Evolutionary conservation across 1,284 basidiomycete genomes (phyloP).

Genomic region (Apiotrichum gracile): DNA sequence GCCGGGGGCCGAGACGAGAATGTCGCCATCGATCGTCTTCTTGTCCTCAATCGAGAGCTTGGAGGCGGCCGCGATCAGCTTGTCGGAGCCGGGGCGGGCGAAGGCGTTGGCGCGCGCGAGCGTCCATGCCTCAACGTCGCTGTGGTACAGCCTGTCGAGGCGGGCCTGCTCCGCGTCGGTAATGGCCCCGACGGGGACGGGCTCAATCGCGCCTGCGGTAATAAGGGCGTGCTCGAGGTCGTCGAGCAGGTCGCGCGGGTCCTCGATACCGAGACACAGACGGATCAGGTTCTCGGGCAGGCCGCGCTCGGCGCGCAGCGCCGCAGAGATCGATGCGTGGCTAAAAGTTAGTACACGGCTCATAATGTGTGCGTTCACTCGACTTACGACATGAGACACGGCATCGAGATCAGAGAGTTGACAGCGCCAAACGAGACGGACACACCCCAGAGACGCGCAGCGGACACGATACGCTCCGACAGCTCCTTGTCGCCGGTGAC

Average conservation of each 20-base stretch:
- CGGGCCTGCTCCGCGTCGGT: slow-evolving; percentile 13
- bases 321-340: slow-evolving; percentile 15
- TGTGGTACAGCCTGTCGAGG: slow-evolving; percentile 33
- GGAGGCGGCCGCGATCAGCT: slow-evolving; percentile 31
- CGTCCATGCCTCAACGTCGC: slow-evolving; percentile 37
- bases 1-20: slow-evolving; percentile 86
- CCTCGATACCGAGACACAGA: slow-evolving; percentile 97
- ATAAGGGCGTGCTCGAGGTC: slow-evolving; percentile 91
- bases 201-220: slow-evolving; percentile 76
- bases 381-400: slow-evolving; percentile 96
- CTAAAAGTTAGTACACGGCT: slow-evolving; percentile 1
- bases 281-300: slow-evolving; percentile 92
- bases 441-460: slow-evolving; percentile 92
- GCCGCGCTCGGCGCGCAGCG: slow-evolving; percentile 49
- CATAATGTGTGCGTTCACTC: neutral
- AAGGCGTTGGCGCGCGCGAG: slow-evolving; percentile 43
- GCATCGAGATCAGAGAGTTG: slow-evolving; percentile 98
- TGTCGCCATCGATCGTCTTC: slow-evolving; percentile 48
- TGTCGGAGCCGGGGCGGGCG: slow-evolving; percentile 29
- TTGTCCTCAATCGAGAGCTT: slow-evolving; percentile 21
- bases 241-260: slow-evolving; percentile 84
- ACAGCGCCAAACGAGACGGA: slow-evolving; percentile 97
- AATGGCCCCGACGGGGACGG: slow-evolving; percentile 28
- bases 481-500: slow-evolving; percentile 85
- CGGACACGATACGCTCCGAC: slow-evolving; percentile 88